Evolutionary conservation across 768 basidiomycete genomes (phyloP).

Genomic region (Dictyophora rubrovolvata): DNA sequence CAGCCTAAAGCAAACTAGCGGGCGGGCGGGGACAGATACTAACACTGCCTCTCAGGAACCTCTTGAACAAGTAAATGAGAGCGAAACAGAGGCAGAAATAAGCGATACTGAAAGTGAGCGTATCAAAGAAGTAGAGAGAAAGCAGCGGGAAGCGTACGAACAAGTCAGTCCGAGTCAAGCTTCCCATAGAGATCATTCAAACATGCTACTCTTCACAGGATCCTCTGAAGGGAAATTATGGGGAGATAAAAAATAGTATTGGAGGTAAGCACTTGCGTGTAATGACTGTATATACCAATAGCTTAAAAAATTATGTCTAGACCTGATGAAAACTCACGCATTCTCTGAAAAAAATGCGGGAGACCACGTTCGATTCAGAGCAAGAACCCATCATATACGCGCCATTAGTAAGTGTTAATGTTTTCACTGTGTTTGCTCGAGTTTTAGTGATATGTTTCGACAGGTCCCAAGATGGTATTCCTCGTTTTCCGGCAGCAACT

Average conservation of each 20-base stretch:
- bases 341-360: background rate
- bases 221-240: background rate
- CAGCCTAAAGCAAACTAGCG: background rate
- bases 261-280: background rate
- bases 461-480: slow-evolving; percentile 12
- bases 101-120: background rate
- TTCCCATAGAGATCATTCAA: background rate
- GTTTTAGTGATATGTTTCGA: background rate
- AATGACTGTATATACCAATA: background rate
- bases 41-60: background rate
- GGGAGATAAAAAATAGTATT: background rate
- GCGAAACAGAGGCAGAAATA: background rate
- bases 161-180: background rate
- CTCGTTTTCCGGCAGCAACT: slow-evolving; percentile 14
- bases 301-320: background rate
- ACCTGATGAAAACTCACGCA: background rate
- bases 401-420: background rate
- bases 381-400: background rate
- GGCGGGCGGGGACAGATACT: background rate
- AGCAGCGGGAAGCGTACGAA: slow-evolving; percentile 3
- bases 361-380: background rate
- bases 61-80: background rate
- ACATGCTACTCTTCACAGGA: background rate
- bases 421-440: background rate
- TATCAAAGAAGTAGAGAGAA: background rate